Percentiles rank a stretch among this genome's conserved stretches.
phyloP scores from a whole-genome alignment of 2,329 filamentous ascomycete genomes.

The Penicillium fuscoglaucum region DNA sequence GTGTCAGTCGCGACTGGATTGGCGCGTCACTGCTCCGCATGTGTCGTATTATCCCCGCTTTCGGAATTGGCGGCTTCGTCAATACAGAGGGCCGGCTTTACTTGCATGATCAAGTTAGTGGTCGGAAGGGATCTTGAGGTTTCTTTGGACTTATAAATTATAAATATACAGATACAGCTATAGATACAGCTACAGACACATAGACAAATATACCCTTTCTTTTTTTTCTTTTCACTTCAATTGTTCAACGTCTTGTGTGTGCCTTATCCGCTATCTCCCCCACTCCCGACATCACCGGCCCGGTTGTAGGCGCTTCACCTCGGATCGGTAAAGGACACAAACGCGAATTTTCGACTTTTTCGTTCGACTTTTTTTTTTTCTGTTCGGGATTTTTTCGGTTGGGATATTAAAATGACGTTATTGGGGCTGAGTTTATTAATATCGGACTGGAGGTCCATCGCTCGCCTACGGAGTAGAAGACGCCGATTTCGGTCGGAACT shows the following conservation, averaged over 20 bases:
- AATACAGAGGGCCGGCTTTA: slow-evolving; percentile 56
- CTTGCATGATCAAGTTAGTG: slow-evolving; percentile 32
- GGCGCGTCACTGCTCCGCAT: slow-evolving; percentile 72
- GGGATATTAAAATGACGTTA: not conserved
- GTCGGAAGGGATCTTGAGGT: slow-evolving; percentile 15
- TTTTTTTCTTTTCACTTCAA: slow-evolving; percentile 1
- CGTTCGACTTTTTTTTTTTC: not conserved
- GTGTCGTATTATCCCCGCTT: slow-evolving; percentile 81
- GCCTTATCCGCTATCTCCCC: slow-evolving; percentile 7
- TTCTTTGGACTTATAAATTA: not conserved
- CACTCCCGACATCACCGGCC: slow-evolving; percentile 16
- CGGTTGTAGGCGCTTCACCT: slow-evolving; percentile 21
- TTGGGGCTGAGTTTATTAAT: not conserved
- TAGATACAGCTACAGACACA: slow-evolving; percentile 4
- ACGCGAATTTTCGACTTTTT: not conserved
- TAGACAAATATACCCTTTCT: slow-evolving; percentile 29
- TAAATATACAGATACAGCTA: slow-evolving; percentile 1
- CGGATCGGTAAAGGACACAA: slow-evolving; percentile 8
- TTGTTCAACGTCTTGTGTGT: slow-evolving; percentile 3
- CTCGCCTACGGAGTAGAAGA: not conserved
- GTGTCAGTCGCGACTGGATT: slow-evolving; percentile 71
- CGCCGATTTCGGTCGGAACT: not conserved
- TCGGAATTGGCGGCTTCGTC: slow-evolving; percentile 82
- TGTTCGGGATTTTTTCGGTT: not conserved
- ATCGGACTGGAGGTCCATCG: not conserved